Conservation (phyloP, 140 eudicot genomes). For the Erigeron philadelphicus region DNA sequence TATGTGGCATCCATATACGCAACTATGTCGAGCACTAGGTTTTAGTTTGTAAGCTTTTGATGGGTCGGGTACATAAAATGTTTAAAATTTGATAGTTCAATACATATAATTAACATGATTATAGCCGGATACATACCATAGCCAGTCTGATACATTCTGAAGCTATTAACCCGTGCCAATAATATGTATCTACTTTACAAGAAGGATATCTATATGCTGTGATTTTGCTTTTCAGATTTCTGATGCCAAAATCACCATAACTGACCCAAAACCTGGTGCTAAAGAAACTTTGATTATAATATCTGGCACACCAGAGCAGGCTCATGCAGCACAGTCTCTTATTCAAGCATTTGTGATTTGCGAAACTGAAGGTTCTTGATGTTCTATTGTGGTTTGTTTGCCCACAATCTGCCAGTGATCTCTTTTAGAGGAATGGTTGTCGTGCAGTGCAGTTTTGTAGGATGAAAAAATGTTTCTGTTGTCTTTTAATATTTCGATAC, state of each 20-base stretch:
- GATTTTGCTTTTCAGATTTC: constrained; percentile 58
- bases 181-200: not conserved
- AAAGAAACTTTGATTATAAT: constrained; percentile 69
- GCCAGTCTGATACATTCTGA: too few species aligned
- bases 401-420: not conserved
- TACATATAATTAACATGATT: too few species aligned
- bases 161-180: not conserved
- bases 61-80: too few species aligned
- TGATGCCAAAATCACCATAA: constrained; percentile 71
- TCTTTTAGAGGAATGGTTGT: not conserved
- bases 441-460: not conserved
- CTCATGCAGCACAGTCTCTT: constrained; percentile 1
- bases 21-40: too few species aligned
- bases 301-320: constrained; percentile 87
- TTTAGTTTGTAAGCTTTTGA: too few species aligned
- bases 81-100: too few species aligned
- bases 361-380: not conserved
- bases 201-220: constrained; percentile 16
- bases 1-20: too few species aligned
- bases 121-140: too few species aligned
- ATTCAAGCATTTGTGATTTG: constrained; percentile 9
- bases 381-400: not conserved
- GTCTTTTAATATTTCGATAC: not conserved
- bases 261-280: constrained; percentile 79
- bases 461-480: not conserved